Percentiles rank a stretch among this genome's conserved stretches.
phyloP scores from a whole-genome alignment of 352 stramenopile genomes.

The Globisporangium paddicum region DNA sequence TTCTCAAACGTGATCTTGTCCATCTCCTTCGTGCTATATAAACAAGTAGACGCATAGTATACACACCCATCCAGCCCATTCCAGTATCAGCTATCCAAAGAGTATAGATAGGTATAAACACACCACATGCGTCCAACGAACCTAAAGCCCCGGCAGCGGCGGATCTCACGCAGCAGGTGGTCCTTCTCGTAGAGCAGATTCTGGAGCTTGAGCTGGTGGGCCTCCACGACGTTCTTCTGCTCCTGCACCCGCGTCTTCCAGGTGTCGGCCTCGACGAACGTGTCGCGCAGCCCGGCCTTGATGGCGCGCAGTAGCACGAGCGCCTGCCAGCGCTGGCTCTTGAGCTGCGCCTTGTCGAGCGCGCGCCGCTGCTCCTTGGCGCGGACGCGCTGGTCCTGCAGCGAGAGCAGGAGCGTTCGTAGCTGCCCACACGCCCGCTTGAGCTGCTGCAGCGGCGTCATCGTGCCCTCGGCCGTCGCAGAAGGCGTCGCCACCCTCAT shows the following conservation, averaged over 20 bases:
- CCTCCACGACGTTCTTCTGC: slow-evolving; percentile 69
- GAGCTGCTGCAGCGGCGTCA: slow-evolving; percentile 40
- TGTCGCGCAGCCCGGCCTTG: slow-evolving; percentile 55
- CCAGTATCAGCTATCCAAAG: too few relatives aligned
- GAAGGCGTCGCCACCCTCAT: neutral
- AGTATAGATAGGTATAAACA: neutral
- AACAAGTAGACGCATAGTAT: neutral
- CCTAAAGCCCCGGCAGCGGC: slow-evolving; percentile 60
- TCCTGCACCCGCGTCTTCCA: slow-evolving; percentile 62
- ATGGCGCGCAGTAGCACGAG: slow-evolving; percentile 49
- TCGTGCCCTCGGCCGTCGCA: slow-evolving; percentile 4
- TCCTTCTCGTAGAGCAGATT: slow-evolving; percentile 85
- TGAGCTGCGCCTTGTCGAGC: slow-evolving; percentile 37
- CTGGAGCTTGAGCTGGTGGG: slow-evolving; percentile 74
- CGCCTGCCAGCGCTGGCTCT: slow-evolving; percentile 50
- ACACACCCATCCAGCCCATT: neutral
- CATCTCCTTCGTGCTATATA: slow-evolving; percentile 65
- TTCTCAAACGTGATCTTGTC: slow-evolving; percentile 71
- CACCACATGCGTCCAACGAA: slow-evolving; percentile 1
- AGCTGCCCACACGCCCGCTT: slow-evolving; percentile 43
- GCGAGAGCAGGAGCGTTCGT: slow-evolving; percentile 28
- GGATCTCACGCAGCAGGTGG: slow-evolving; percentile 73
- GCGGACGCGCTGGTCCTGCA: slow-evolving; percentile 30
- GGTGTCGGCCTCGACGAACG: slow-evolving; percentile 63
- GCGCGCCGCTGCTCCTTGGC: slow-evolving; percentile 9